Base-by-base conservation (phyloP, 768 basidiomycete genomes). In the Arthromyces matolae region DNA sequence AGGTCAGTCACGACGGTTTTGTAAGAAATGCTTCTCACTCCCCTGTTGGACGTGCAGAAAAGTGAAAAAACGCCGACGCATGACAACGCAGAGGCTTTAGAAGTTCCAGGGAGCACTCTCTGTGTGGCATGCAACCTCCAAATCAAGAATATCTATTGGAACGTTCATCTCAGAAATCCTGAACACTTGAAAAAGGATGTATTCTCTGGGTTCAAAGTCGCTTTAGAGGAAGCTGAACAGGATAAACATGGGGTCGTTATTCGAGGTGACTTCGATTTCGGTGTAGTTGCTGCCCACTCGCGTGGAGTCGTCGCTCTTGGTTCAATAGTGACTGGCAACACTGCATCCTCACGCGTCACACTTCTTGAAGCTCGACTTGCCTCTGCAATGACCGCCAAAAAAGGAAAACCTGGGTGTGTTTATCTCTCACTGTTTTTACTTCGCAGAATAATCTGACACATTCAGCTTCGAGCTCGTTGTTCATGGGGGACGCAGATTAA, bases 241-340 rank as follows among this genome's bases (percentile, higher is more conserved):
- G 80, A 83, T 51, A 80, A 79, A 43, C 66, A 81, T 37, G 79
- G 77, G 1, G 61, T 83, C 8, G 54, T 58, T 0, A 60, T 84
- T 3, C 61, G 66, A 4, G 73, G 72, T 1, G 60, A 65, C 5
- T 59, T 78, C 10, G 72, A 84, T 55, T 77, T 84, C 42, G 80
- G 71, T 3, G 64, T 83, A 29, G 57, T 84, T 4, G 73, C 49
- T 0, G 60, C 56, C n/a, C 71, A 69, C 1, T 34, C 46, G 7
- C 38, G 22, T 8, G 70, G 70, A 4, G 44, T 59, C 4, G 45
- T 40, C 1, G 33, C 49, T 4, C 47, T 47, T 2, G 56, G 54
- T 7, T 53, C 51, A 19, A 47, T 55, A 0, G 63, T 72, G 41
- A 57, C 55, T n/a, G 67, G 64, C 5, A 60, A 60, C 4, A 53